Percentiles rank a stretch among this genome's conserved stretches.
Conservation (phyloP, 805 yeast species). For the Wickerhamiella sorbophila region DNA sequence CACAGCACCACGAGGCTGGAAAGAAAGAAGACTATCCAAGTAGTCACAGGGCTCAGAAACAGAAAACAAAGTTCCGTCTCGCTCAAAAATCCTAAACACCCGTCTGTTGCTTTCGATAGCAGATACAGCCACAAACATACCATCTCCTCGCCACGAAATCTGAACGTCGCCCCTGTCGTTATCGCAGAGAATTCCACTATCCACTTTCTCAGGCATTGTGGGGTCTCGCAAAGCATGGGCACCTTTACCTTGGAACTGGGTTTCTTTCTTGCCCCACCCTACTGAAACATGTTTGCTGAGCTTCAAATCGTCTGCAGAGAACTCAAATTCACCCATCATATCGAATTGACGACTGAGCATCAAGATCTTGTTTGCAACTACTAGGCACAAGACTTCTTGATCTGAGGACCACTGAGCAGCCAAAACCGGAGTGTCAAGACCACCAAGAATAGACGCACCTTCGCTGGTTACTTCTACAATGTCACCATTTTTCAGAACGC, state of each 20-base stretch:
- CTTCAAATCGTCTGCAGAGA: conserved; percentile 49
- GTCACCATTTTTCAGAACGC: conserved; percentile 65
- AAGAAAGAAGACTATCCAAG: conserved; percentile 55
- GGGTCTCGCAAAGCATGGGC: conserved; percentile 70
- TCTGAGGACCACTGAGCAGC: conserved; percentile 84
- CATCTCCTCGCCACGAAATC: conserved; percentile 93
- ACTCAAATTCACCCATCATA: conserved; percentile 50
- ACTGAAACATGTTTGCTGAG: conserved; percentile 77
- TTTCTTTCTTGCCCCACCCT: conserved; percentile 97
- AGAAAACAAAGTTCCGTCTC: conserved; percentile 61
- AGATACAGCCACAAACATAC: conserved; percentile 63
- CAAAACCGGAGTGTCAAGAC: conserved; percentile 58
- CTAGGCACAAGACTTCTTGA: conserved; percentile 66
- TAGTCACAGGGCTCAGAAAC: conserved; percentile 85
- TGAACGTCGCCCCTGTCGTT: conserved; percentile 35
- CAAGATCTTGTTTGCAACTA: conserved; percentile 30
- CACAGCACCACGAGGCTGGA: conserved; percentile 85
- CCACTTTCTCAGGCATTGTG: conserved; percentile 61
- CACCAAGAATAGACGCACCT: conserved; percentile 60
- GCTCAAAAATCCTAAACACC: conserved; percentile 64
- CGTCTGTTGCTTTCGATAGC: conserved; percentile 53
- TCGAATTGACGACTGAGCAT: conserved; percentile 67
- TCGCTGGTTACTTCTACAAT: conserved; percentile 41
- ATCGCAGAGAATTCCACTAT: conserved; percentile 46
- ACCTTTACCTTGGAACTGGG: conserved; percentile 93